Evolutionary conservation across 306 rosid species (phyloP), one percentile per base, ranked within the genome.

Genomic region (Prunus padus): DNA sequence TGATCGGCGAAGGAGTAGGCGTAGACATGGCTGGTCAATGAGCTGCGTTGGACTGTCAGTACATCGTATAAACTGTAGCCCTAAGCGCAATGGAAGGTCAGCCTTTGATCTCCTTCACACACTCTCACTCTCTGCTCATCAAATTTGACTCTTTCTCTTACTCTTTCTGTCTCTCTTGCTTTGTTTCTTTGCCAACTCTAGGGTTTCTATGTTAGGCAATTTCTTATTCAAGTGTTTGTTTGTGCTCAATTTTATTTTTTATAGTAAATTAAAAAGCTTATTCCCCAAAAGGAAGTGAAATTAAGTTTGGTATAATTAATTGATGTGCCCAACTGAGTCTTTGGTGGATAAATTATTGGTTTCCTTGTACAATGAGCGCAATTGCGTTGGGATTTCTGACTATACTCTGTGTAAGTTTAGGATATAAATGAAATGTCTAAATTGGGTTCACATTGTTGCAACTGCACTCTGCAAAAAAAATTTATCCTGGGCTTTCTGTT

Each of bases 11-110:
- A 55, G 61, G 61, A 9, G 25, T 26, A 22, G 37, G 37, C 19
- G 65, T 15, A 59, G 65, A 12, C 33, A 59, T 22, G 65, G 65
- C 23, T 10, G 19, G 33, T 59, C 19, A 25, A 59, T 59, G 65
- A 59, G 65, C 65, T 59, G 37, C 9, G 23, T 20, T 59, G 65
- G 65, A 23, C 33, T 59, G 10, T 59, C 50, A 16, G 50, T 2
- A 11, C 50, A 46, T 46, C 50, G 50, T 3, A 46, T 46, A 46
- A 46, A 13, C 15, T 46, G 50, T 59, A 59, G 19, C 65, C 65
- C 65, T 12, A 59, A 59, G 31, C 65, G 65, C 65, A 59, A 59
- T 59, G 65, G 65, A 59, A 59, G 65, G 65, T 59, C 37, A 59
- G 65, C 65, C 65, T 25, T 59, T 13, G 31, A 59, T 59, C 65